phyloP scores from a whole-genome alignment of 116 monocot genomes.

The Papilionanthe hybrid region DNA sequence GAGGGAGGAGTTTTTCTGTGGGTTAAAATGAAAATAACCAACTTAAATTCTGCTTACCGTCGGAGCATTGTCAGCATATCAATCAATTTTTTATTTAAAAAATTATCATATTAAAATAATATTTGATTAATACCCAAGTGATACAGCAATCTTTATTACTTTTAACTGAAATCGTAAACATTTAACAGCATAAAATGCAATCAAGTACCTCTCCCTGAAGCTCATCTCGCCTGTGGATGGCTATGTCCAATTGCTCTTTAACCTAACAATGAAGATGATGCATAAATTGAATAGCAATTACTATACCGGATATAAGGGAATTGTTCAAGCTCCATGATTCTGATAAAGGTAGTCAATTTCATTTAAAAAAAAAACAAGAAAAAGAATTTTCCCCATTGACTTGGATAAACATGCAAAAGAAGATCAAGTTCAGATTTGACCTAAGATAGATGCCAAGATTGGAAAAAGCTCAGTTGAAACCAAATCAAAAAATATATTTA shows the following conservation, averaged over 20 bases:
- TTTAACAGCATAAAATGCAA: not conserved
- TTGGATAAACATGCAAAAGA: not conserved
- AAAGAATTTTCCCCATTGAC: not conserved
- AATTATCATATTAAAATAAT: not conserved
- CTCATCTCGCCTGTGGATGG: constrained; percentile 47
- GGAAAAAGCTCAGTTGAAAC: not conserved
- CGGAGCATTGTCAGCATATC: not conserved
- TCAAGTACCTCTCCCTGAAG: constrained; percentile 61
- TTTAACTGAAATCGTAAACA: not conserved
- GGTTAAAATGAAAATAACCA: too few relatives aligned
- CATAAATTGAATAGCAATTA: not conserved
- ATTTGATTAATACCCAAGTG: not conserved
- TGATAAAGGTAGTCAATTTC: not conserved
- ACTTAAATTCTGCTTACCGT: not conserved
- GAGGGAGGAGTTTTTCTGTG: too few relatives aligned
- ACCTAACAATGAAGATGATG: constrained; percentile 25
- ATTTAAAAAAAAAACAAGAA: constrained; percentile 1
- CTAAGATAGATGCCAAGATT: not conserved
- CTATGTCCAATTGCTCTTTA: constrained; percentile 51
- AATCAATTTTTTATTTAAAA: not conserved
- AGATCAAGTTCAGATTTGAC: not conserved
- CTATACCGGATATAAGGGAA: constrained; percentile 9
- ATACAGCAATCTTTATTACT: not conserved
- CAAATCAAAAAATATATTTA: not conserved
- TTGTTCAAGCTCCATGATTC: not conserved